Base-by-base conservation (phyloP, 1,284 basidiomycete species). In the Tilletia indica region DNA sequence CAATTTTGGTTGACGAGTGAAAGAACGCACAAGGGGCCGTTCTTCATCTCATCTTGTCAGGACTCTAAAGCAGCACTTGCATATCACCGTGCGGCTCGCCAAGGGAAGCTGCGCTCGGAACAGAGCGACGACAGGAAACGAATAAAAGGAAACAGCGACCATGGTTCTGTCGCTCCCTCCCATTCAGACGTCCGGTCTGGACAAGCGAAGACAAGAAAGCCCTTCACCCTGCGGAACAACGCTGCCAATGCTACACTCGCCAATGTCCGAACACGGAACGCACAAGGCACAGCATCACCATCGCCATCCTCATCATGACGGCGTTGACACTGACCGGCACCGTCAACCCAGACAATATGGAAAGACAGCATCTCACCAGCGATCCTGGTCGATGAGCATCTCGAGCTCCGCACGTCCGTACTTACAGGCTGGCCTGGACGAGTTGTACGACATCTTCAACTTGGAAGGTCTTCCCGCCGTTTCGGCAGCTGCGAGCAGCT, bases 401-500 rank as follows among this genome's bases (percentile, higher is more conserved):
- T 38, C 61, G 42, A 14, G 6, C 66, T 67, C 66, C 12, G 45
- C 66, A 3, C 42, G 66, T 12, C 66, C 66, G 21, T 48, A 47
- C 66, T 45, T 67, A 14, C 39, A 34, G 21, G 66, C 66, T 14
- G 66, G 66, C 3, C 66, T 67, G 21, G 47, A 48, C 42, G 66
- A 67, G 42, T 45, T 67, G n/a, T 67, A 67, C 66, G 66, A 67
- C 66, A 45, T 67, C 66, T 67, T 67, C 66, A 31, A 14, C 21
- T 34, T 58, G 25, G 56, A 58, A 21, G 34, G 56, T 31, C 61
- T 64, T 14, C 61, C 61, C 34, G 19, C 34, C 3, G 61, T 64
- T 36, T 38, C 61, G 6, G 12, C 51, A n/a, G 21, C 51, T 8
- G 51, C 51, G 14, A 31, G 25, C 25, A 11, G 31, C 51, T 25